Evolutionary conservation across 2,329 filamentous ascomycete genomes (phyloP), one percentile per base, ranked within the genome.

Genomic region (Penicillium sclerotigenum): DNA sequence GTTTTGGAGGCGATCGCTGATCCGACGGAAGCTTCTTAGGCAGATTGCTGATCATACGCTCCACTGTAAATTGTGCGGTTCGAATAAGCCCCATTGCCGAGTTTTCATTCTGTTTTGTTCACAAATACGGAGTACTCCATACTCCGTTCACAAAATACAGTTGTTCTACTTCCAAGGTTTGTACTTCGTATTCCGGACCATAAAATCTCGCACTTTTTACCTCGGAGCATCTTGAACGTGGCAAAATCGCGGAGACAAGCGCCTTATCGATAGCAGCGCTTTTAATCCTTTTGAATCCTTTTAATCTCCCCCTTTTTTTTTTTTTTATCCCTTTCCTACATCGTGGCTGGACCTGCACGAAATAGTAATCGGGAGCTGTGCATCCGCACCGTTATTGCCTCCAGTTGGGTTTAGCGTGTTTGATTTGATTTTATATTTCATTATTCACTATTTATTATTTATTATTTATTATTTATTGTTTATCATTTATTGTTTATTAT

Each of bases 1-100:
- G 42, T 54, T 41, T 51, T 41, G 47, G 43, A 43, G n/a, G 28
- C 26, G 52, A 54, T 59, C 56, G 55, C 46, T 48, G 52, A 62
- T 62, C 52, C 4, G 42, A 36, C 24, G 40, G 47, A 63, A 62
- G 59, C 57, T 63, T 60, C 49, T 37, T 51, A 36, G 42, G 33
- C 24, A 48, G 60, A 59, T 58, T 53, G 47, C 57, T 59, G 60
- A 64, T 63, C 61, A 57, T 56, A 20, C 40, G 52, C 58, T 63
- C 61, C 59, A 63, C 60, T 45, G n/a, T 45, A 10, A n/a, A n/a
- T 29, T 26, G 40, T 29, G 29, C 26, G 10, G 40, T 29, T 43
- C 26, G 10, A 7, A 31, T 18, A n/a, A 29, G 43, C 43, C 43
- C 43, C 29, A 46, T 46, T 24, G 13, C 29, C 14, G 8, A n/a